phyloP scores from a whole-genome alignment of 2,329 filamentous ascomycete genomes.

The Fusarium citri region DNA sequence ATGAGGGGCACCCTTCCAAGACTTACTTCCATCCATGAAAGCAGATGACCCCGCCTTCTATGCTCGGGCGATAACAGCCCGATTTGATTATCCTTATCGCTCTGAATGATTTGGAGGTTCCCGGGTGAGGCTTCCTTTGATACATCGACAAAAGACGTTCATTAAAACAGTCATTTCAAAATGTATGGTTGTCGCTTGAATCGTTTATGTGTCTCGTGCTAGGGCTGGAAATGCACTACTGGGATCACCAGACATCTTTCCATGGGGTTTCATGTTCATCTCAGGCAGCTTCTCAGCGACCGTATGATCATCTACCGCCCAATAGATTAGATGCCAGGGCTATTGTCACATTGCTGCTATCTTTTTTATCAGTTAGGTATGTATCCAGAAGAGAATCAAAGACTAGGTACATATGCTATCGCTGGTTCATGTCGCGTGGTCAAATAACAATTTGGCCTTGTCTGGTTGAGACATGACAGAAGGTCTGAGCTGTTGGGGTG shows the following conservation, averaged over 20 bases:
- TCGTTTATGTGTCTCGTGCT: constrained; percentile 7
- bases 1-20: constrained; percentile 16
- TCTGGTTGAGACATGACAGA: constrained; percentile 15
- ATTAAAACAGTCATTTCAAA: constrained; percentile 4
- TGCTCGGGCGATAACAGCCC: constrained; percentile 21
- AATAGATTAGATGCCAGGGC: background rate
- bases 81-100: constrained; percentile 19
- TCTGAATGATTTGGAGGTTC: background rate
- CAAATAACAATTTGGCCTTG: background rate
- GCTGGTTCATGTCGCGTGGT: constrained; percentile 22
- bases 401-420: background rate
- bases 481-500: constrained; percentile 7
- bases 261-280: constrained; percentile 1
- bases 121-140: background rate
- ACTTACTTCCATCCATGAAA: too few relatives aligned
- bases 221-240: constrained; percentile 11
- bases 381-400: background rate
- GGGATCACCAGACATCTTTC: constrained; percentile 18
- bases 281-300: background rate
- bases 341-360: background rate
- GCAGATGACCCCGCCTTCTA: constrained; percentile 28
- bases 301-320: constrained; percentile 23
- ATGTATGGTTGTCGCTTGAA: background rate
- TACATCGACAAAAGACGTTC: background rate
- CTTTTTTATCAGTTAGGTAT: constrained; percentile 2